These are phyloP conservation scores for Lichtheimia hyalospora DNA, from an alignment of 371 early-diverging fungal species.

Conservation along the genomic window DNA sequence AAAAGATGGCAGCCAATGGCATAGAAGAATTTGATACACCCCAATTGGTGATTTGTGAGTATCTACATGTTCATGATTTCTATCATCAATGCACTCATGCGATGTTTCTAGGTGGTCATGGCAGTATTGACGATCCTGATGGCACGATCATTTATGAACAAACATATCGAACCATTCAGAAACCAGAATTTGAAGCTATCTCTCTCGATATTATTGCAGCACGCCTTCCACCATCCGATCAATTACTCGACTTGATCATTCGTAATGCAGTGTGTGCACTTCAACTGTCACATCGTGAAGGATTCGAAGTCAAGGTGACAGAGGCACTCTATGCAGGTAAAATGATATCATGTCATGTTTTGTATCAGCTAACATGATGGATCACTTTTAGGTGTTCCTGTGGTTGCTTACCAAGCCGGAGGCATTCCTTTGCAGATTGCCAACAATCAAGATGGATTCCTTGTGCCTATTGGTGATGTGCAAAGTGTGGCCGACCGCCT, in stretches of 20 bases:
- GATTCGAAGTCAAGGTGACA: constrained; percentile 90
- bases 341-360: too few relatives aligned
- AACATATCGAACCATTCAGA: constrained; percentile 44
- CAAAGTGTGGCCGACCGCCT: constrained; percentile 57
- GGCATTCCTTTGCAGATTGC: constrained; percentile 85
- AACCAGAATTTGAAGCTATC: constrained; percentile 49
- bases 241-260: constrained; percentile 74
- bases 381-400: constrained; percentile 37
- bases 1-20: constrained; percentile 40
- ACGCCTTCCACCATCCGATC: constrained; percentile 78
- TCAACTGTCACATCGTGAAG: constrained; percentile 84
- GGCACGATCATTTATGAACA: constrained; percentile 71
- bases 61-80: background rate
- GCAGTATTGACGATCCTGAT: constrained; percentile 89
- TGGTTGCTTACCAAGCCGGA: constrained; percentile 67
- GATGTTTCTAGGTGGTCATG: constrained; percentile 58
- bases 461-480: constrained; percentile 66
- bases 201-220: constrained; percentile 61
- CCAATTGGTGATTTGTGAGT: constrained; percentile 71
- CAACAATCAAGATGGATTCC: constrained; percentile 63
- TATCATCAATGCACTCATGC: background rate
- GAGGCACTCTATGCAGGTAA: constrained; percentile 71
- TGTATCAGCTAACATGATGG: background rate
- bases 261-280: constrained; percentile 69
- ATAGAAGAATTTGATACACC: constrained; percentile 39